These are phyloP conservation scores for Puya raimondii DNA, from an alignment of 176 grass and related monocot species.

Conservation along the genomic window DNA sequence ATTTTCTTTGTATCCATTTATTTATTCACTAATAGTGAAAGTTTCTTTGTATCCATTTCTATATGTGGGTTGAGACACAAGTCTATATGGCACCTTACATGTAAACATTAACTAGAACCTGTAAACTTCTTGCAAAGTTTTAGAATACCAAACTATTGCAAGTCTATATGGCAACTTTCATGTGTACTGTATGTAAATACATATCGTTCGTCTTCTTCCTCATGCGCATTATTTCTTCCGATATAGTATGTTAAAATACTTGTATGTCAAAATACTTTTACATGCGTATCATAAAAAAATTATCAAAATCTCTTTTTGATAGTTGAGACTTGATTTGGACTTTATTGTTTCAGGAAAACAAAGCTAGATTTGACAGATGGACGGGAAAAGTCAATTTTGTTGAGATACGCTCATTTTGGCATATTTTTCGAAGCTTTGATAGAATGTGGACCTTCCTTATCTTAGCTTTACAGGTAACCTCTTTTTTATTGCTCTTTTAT, in stretches of 20 bases:
- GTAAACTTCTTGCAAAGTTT: background rate
- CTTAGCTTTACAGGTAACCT: slow-evolving; percentile 71
- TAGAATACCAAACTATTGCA: background rate
- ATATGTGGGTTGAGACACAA: too few relatives aligned
- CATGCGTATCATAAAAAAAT: background rate
- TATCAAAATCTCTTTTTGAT: too few relatives aligned
- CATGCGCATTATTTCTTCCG: background rate
- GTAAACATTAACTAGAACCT: too few relatives aligned
- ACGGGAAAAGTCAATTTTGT: slow-evolving; percentile 95
- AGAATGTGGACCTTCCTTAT: slow-evolving; percentile 96
- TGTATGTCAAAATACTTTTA: background rate
- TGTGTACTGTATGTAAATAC: background rate
- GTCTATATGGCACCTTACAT: too few relatives aligned
- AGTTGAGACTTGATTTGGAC: background rate
- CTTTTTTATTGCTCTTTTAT: background rate
- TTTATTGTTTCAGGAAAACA: slow-evolving; percentile 31
- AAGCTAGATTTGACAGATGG: slow-evolving; percentile 33
- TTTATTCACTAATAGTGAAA: too few relatives aligned
- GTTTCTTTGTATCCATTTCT: too few relatives aligned
- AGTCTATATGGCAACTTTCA: background rate
- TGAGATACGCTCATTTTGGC: slow-evolving; percentile 93
- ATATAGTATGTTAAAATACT: background rate
- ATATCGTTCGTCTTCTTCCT: background rate
- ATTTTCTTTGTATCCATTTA: too few relatives aligned
- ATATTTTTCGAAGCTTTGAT: slow-evolving; percentile 94